Percentiles rank a stretch among this genome's conserved stretches.
Conservation (phyloP, 176 grass and related monocot species). For the Cenchrus fungigraminus region DNA sequence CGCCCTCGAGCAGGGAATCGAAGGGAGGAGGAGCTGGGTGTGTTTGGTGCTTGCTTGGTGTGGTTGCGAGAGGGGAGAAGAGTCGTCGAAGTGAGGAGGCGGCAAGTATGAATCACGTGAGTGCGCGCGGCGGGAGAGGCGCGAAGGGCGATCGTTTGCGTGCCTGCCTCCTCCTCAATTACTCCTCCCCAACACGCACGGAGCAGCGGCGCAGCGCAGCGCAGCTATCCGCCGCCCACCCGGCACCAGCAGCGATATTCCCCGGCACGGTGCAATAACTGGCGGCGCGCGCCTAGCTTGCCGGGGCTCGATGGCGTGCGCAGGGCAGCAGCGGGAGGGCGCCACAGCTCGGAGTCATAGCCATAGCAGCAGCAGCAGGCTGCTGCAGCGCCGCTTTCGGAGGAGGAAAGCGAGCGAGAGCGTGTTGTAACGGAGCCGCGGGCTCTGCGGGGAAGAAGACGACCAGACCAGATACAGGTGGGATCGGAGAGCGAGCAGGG, state of each 20-base stretch:
- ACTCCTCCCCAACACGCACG: constrained; percentile 16
- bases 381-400: neutral
- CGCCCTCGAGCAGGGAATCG: neutral
- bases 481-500: constrained; percentile 28
- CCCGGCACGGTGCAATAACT: constrained; percentile 30
- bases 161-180: constrained; percentile 40
- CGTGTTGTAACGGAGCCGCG: constrained; percentile 11
- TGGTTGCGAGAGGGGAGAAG: neutral
- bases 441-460: neutral
- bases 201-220: neutral
- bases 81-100: neutral
- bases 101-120: constrained; percentile 48
- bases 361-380: neutral
- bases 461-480: neutral
- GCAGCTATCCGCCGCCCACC: constrained; percentile 18
- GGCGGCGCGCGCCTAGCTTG: constrained; percentile 15
- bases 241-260: neutral
- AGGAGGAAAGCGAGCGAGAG: neutral
- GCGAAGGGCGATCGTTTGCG: constrained; percentile 39
- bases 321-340: neutral
- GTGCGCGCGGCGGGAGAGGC: neutral
- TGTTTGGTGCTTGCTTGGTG: constrained; percentile 15
- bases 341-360: neutral
- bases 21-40: constrained; percentile 12
- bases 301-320: constrained; percentile 1